Percentiles rank a stretch among this genome's conserved stretches.
These are phyloP conservation scores for Melampsora americana DNA, from an alignment of 1,284 basidiomycete species.

Conservation along the genomic window DNA sequence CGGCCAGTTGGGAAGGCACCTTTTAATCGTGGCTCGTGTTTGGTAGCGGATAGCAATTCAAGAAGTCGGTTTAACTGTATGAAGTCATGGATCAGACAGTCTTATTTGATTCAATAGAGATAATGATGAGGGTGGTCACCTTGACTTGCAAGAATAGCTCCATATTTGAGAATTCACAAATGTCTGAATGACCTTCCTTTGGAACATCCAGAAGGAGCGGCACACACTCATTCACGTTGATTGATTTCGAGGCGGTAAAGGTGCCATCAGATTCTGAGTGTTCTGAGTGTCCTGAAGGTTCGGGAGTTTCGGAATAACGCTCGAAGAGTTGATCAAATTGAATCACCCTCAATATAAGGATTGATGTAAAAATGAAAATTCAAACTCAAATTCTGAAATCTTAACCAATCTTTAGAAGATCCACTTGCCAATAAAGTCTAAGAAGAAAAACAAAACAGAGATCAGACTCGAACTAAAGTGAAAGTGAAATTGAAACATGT, in stretches of 20 bases:
- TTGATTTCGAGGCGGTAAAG: neutral
- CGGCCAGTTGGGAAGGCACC: slow-evolving; percentile 74
- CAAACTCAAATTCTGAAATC: too few species aligned
- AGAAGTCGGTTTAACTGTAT: slow-evolving; percentile 58
- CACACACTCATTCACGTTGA: neutral
- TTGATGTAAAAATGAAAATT: too few species aligned
- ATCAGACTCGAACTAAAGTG: too few species aligned
- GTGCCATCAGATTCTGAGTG: neutral
- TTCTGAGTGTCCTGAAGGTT: neutral
- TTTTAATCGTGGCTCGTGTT: slow-evolving; percentile 89
- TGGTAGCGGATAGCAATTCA: slow-evolving; percentile 75
- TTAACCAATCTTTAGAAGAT: too few species aligned
- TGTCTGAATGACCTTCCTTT: slow-evolving; percentile 10
- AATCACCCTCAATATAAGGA: too few species aligned
- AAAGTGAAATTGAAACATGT: too few species aligned
- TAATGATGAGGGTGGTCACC: neutral
- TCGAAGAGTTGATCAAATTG: too few species aligned
- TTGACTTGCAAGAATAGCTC: slow-evolving; percentile 41
- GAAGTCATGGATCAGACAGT: neutral
- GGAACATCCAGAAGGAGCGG: slow-evolving; percentile 12
- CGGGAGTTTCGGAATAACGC: slow-evolving; percentile 17
- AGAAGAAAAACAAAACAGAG: too few species aligned
- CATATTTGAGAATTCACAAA: slow-evolving; percentile 31
- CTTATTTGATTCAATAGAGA: neutral
- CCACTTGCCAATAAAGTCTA: too few species aligned